phyloP scores from a whole-genome alignment of 257 asterid species.

The Petrea volubilis region DNA sequence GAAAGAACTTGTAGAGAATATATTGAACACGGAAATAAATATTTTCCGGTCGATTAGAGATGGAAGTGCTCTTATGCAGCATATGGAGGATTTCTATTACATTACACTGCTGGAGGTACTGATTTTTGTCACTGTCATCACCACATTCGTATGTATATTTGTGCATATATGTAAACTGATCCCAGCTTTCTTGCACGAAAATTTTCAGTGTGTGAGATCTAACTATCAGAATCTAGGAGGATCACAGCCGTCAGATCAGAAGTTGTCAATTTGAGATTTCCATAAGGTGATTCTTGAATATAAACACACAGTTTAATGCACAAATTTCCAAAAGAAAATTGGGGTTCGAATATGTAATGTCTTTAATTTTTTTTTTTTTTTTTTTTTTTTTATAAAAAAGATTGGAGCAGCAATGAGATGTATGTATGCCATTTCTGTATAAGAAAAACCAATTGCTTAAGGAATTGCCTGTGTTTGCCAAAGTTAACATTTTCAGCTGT shows the following conservation, averaged over 20 bases:
- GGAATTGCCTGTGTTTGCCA: no score
- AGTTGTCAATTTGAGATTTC: constrained; percentile 33
- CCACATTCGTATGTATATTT: background rate
- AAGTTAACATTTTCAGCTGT: no score
- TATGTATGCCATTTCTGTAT: no score
- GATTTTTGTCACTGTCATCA: background rate
- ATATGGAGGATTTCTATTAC: constrained; percentile 98
- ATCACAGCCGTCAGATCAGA: constrained; percentile 39
- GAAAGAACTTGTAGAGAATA: constrained; percentile 86
- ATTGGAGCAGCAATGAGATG: background rate
- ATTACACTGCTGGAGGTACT: constrained; percentile 82
- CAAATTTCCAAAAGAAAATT: background rate
- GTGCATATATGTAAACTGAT: background rate
- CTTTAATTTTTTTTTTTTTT: background rate
- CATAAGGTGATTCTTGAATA: background rate
- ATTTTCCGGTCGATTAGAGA: constrained; percentile 93
- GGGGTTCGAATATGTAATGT: background rate
- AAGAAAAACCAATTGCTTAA: no score
- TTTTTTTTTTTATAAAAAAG: no score
- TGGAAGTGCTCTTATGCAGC: constrained; percentile 99
- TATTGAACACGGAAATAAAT: constrained; percentile 88
- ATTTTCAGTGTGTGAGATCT: constrained; percentile 73
- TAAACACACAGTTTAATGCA: background rate
- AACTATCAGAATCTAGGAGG: constrained; percentile 60
- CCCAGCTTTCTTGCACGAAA: background rate